Conservation (phyloP, 306 rosid genomes). For the Hippophae rhamnoides region DNA sequence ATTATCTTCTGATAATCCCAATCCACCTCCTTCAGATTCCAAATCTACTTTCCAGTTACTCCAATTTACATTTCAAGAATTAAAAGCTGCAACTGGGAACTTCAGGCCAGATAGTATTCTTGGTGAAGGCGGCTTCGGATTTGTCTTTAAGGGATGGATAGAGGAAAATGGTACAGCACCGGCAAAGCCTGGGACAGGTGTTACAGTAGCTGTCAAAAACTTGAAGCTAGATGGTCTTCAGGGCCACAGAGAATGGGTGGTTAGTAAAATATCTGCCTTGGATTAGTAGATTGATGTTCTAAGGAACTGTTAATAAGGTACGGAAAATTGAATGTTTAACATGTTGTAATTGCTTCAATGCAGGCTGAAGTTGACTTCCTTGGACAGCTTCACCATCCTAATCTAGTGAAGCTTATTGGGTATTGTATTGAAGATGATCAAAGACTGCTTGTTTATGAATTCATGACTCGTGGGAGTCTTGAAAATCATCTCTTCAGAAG, state of each 20-base stretch:
- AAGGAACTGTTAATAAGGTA: constrained; percentile 22
- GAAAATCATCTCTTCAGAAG: constrained; percentile 96
- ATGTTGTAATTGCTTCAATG: constrained; percentile 22
- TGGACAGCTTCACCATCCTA: constrained; percentile 95
- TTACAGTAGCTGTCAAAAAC: constrained; percentile 92
- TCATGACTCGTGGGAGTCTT: constrained; percentile 95
- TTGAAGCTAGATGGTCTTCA: constrained; percentile 94
- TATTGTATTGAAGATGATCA: constrained; percentile 91
- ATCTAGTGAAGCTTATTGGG: constrained; percentile 90
- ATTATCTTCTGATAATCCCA: constrained; percentile 57
- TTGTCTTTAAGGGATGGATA: constrained; percentile 94
- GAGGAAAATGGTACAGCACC: constrained; percentile 97
- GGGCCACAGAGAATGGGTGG: constrained; percentile 99
- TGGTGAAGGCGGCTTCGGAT: constrained; percentile 97
- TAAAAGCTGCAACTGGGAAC: constrained; percentile 87
- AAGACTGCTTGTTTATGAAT: constrained; percentile 83
- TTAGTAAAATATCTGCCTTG: constrained; percentile 76
- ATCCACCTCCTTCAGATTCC: constrained; percentile 42
- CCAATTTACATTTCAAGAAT: constrained; percentile 75
- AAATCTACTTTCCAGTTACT: constrained; percentile 58
- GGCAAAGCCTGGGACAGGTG: constrained; percentile 85
- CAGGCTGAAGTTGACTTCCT: constrained; percentile 97
- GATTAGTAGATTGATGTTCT: constrained; percentile 52
- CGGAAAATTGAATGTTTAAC: constrained; percentile 26
- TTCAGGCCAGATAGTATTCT: constrained; percentile 98